Percentiles rank a stretch among this genome's conserved stretches.
These are phyloP conservation scores for Alectoria sarmentosa DNA, from an alignment of 495 filamentous ascomycete genomes.

Conservation along the genomic window DNA sequence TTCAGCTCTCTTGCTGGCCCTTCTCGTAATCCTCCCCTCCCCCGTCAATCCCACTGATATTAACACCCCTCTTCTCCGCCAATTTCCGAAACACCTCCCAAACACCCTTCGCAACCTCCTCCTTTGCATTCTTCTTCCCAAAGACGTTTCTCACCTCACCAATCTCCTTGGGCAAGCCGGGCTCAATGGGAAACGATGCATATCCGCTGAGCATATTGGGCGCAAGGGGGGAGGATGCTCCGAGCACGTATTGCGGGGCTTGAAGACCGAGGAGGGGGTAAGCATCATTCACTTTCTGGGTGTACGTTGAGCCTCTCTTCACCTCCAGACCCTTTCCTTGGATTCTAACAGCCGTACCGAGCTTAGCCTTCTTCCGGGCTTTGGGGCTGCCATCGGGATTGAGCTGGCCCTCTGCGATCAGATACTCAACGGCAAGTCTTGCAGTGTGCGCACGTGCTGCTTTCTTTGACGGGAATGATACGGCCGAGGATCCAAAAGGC, in stretches of 20 bases:
- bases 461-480: constrained; percentile 29
- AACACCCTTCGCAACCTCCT: constrained; percentile 35
- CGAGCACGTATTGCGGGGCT: constrained; percentile 18
- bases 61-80: constrained; percentile 25
- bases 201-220: constrained; percentile 25
- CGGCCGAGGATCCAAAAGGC: constrained; percentile 16
- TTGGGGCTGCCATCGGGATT: constrained; percentile 20
- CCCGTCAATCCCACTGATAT: constrained; percentile 14
- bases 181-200: constrained; percentile 30
- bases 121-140: constrained; percentile 44
- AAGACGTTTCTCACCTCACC: constrained; percentile 36
- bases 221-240: constrained; percentile 8
- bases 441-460: constrained; percentile 26
- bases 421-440: constrained; percentile 24
- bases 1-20: not conserved
- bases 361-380: constrained; percentile 17
- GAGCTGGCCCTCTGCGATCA: constrained; percentile 24
- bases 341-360: constrained; percentile 17
- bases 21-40: not conserved
- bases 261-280: constrained; percentile 20
- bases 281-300: constrained; percentile 22
- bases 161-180: constrained; percentile 29
- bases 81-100: constrained; percentile 31
- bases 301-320: constrained; percentile 14
- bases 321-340: constrained; percentile 11